Evolutionary conservation across 768 basidiomycete species (phyloP), one percentile per base, ranked within the genome.

Genomic region (Leucocoprinus leucothites): DNA sequence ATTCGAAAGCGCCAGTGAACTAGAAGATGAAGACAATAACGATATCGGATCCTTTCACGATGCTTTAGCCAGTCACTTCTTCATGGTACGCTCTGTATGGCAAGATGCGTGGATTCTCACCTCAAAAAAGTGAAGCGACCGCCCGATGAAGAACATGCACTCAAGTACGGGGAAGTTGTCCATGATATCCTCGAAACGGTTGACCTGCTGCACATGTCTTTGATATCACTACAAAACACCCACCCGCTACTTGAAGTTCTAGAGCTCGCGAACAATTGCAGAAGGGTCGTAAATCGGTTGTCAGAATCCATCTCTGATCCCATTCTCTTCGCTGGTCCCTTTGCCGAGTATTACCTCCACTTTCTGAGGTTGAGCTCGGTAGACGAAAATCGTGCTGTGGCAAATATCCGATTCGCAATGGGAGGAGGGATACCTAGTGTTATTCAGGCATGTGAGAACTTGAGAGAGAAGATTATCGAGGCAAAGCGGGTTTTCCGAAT

Each of bases 381-480:
- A 11, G 42, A 44, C 9, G 42, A 22, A 42, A 8, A 5, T 3
- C 11, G 28, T 14, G 31, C 51, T 24, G 43, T 45, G 9, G 41
- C 43, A 24, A 45, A 53, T 24, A 25, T 45, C n/a, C 26, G 43
- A 3, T 53, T 34, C 40, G 51, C 51, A 1, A 11, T 53, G 31
- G 51, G 42, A 24, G 51, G 31, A 25, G 43, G 51, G 3, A 45
- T 53, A 41, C 51, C 51, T 4, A 45, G 51, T 24, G 26, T 53
- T 7, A 16, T 53, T 2, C 41, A 24, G n/a, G 51, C 51, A 22
- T 53, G 51, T 35, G 43, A 45, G 28, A 5, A 11, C 3, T 41
- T 34, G 25, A 26, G 51, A 21, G 28, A 21, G 6, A 53, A 28
- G 11, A 53, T 45, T 16, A 24, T 21, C 18, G 51, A 53, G 5